These are phyloP conservation scores for Rhodotorula sp. DNA, from an alignment of 1,284 basidiomycete genomes.

Conservation along the genomic window DNA sequence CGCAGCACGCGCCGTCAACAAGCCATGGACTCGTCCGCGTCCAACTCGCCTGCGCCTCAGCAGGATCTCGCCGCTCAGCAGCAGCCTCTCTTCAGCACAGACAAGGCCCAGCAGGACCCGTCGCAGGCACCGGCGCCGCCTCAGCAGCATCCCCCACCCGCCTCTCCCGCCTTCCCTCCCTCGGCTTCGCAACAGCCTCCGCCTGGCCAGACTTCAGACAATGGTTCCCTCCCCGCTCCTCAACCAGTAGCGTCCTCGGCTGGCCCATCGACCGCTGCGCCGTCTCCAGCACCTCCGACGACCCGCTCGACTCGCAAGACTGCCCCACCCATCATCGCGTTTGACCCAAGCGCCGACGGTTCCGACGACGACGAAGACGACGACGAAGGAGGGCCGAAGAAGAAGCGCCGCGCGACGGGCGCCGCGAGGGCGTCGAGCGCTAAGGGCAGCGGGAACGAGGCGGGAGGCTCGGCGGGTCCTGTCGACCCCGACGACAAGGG, in stretches of 20 bases:
- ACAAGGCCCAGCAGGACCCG: no score
- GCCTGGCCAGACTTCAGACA: background rate
- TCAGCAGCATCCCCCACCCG: background rate
- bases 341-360: conserved; percentile 27
- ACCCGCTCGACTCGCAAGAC: background rate
- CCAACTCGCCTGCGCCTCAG: background rate
- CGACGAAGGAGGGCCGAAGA: conserved; percentile 22
- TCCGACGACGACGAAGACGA: conserved; percentile 39
- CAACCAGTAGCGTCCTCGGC: conserved; percentile 2
- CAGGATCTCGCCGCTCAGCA: background rate
- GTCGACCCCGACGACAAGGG: conserved; percentile 53
- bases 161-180: background rate
- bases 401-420: conserved; percentile 26
- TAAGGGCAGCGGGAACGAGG: background rate
- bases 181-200: conserved; percentile 8
- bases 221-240: conserved; percentile 8
- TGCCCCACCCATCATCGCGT: conserved; percentile 23
- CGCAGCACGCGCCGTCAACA: background rate
- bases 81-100: background rate
- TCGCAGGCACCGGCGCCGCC: no score
- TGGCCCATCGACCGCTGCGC: background rate
- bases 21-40: background rate
- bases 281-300: background rate
- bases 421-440: background rate
- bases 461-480: background rate